Conservation (phyloP, 305 asterid species). For the Fraxinus greggii region DNA sequence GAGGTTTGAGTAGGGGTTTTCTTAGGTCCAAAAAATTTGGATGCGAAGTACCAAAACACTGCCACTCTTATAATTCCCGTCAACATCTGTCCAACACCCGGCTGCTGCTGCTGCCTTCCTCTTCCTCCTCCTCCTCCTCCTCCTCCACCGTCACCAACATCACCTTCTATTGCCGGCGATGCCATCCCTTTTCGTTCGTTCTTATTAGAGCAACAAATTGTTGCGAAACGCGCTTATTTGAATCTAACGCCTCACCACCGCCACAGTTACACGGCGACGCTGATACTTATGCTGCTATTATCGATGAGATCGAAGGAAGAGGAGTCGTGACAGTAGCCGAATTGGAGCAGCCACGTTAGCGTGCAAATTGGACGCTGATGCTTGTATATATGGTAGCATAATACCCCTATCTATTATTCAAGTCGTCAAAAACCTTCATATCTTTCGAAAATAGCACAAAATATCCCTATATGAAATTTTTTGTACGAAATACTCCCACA, state of each 20-base stretch:
- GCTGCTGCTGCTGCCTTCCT: slow-evolving; percentile 42
- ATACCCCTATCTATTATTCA: too few relatives aligned
- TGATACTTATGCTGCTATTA: not conserved
- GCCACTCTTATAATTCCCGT: slow-evolving; percentile 83
- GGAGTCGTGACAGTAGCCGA: not conserved
- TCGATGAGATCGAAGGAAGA: not conserved
- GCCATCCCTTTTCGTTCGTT: slow-evolving; percentile 40
- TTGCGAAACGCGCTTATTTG: not conserved
- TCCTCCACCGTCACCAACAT: slow-evolving; percentile 36
- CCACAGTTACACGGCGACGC: not conserved
- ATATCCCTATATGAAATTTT: too few relatives aligned
- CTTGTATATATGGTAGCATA: too few relatives aligned
- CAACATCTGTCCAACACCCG: slow-evolving; percentile 76
- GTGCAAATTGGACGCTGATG: not conserved
- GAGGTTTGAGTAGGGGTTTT: slow-evolving; percentile 53
- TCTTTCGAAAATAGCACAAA: too few relatives aligned
- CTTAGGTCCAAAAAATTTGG: slow-evolving; percentile 85
- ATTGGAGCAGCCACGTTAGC: not conserved
- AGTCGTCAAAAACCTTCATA: too few relatives aligned
- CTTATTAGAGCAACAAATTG: not conserved
- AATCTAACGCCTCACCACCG: not conserved
- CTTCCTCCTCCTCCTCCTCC: slow-evolving; percentile 33
- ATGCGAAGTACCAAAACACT: slow-evolving; percentile 91
- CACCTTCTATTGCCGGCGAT: slow-evolving; percentile 55
- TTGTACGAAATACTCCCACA: too few relatives aligned